Conservation (phyloP, 371 early-diverging fungal species). For the Funneliformis caledonium region DNA sequence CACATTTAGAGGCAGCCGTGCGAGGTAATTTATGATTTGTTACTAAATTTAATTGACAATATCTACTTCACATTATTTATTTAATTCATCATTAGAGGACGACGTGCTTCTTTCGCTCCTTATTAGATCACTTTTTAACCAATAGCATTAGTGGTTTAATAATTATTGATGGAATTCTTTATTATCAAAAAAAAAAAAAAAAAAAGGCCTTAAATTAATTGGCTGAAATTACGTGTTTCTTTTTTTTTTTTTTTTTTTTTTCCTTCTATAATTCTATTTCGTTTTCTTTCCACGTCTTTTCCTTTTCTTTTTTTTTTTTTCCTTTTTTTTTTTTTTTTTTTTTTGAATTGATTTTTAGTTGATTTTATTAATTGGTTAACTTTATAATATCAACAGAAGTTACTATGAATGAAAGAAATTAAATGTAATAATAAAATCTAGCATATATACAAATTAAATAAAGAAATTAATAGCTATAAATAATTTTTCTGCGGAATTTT, state of each 20-base stretch:
- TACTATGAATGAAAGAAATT: background rate
- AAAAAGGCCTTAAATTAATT: no score
- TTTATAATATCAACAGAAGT: background rate
- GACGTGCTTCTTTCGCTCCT: conserved; percentile 21
- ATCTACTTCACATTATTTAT: no score
- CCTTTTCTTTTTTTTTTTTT: no score
- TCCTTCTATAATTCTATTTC: no score
- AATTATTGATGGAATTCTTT: background rate
- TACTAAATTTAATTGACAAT: background rate
- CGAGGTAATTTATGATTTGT: conserved; percentile 4
- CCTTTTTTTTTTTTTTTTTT: background rate
- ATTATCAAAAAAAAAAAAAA: background rate
- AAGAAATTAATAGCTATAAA: background rate
- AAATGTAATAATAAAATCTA: background rate
- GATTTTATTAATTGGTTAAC: background rate
- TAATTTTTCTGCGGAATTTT: background rate
- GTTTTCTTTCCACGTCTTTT: no score
- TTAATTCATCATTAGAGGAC: background rate
- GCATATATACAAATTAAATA: background rate
- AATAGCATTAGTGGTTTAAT: background rate
- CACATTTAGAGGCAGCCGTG: conserved; percentile 27
- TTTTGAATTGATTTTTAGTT: background rate
- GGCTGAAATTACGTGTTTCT: no score
- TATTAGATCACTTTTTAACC: background rate
- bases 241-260: no score